Conservation (phyloP, 805 yeast genomes). For the Wickerhamomyces tratensis region DNA sequence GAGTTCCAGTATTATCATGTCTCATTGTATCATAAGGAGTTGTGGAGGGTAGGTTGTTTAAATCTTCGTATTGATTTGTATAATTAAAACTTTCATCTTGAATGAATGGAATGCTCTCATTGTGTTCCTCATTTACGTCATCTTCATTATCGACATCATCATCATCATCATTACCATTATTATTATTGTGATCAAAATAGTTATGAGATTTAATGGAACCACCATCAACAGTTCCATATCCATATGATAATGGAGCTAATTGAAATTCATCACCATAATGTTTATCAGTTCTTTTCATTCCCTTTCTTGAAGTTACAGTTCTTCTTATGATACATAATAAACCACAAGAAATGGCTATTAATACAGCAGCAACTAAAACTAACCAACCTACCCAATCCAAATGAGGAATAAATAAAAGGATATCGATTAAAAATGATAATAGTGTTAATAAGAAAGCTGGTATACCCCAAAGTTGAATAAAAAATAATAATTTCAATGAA, state of each 20-base stretch:
- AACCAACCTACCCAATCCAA: conserved; percentile 84
- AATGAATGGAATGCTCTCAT: background rate
- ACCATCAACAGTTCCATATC: conserved; percentile 19
- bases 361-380: conserved; percentile 56
- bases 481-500: conserved; percentile 34
- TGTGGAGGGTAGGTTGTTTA: conserved; percentile 10
- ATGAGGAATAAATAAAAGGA: conserved; percentile 66
- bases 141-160: conserved; percentile 13
- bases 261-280: conserved; percentile 13
- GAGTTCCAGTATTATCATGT: conserved; percentile 1
- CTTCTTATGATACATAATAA: conserved; percentile 66
- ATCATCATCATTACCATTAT: conserved; percentile 2
- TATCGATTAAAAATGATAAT: conserved; percentile 73
- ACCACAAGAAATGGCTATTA: conserved; percentile 55
- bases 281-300: conserved; percentile 5
- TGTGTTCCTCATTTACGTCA: background rate
- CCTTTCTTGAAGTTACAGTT: conserved; percentile 33
- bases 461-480: conserved; percentile 47
- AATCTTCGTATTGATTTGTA: conserved; percentile 9
- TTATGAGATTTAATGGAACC: conserved; percentile 6
- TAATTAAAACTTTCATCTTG: conserved; percentile 2
- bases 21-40: conserved; percentile 13
- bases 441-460: conserved; percentile 63
- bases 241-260: conserved; percentile 16
- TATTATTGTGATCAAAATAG: background rate